These are phyloP conservation scores for Blastocystis sp. DNA, from an alignment of 352 stramenopile species.

Conservation along the genomic window DNA sequence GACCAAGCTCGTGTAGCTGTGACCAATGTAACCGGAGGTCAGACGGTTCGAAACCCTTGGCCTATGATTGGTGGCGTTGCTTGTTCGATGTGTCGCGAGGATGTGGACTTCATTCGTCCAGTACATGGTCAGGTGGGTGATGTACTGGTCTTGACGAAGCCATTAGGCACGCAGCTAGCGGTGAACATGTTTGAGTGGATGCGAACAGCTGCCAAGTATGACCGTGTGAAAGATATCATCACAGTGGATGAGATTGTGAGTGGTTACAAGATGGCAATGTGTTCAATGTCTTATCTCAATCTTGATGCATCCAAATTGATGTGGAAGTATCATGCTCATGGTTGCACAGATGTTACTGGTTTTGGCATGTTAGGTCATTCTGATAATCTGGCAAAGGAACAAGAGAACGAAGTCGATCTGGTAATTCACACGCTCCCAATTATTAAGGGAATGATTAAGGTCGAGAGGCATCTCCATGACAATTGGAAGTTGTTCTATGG, in stretches of 20 bases:
- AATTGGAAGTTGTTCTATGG: constrained; percentile 83
- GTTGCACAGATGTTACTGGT: constrained; percentile 86
- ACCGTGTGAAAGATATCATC: constrained; percentile 72
- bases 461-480: constrained; percentile 77
- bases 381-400: constrained; percentile 83
- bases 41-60: constrained; percentile 90
- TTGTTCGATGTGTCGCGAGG: constrained; percentile 71
- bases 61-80: constrained; percentile 85
- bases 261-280: constrained; percentile 81
- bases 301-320: constrained; percentile 80
- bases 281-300: constrained; percentile 85
- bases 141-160: constrained; percentile 85
- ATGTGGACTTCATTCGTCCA: constrained; percentile 76
- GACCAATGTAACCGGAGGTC: constrained; percentile 82
- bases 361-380: constrained; percentile 87
- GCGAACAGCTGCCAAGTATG: constrained; percentile 70
- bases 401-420: constrained; percentile 77
- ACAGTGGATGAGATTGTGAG: constrained; percentile 73
- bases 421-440: constrained; percentile 84
- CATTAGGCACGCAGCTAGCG: constrained; percentile 81
- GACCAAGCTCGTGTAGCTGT: constrained; percentile 69
- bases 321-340: constrained; percentile 82
- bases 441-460: constrained; percentile 77
- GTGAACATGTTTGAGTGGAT: constrained; percentile 64
- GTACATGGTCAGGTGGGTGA: constrained; percentile 79